Evolutionary conservation across 257 asterid species (phyloP).

Genomic region (Penstemon eatonii): DNA sequence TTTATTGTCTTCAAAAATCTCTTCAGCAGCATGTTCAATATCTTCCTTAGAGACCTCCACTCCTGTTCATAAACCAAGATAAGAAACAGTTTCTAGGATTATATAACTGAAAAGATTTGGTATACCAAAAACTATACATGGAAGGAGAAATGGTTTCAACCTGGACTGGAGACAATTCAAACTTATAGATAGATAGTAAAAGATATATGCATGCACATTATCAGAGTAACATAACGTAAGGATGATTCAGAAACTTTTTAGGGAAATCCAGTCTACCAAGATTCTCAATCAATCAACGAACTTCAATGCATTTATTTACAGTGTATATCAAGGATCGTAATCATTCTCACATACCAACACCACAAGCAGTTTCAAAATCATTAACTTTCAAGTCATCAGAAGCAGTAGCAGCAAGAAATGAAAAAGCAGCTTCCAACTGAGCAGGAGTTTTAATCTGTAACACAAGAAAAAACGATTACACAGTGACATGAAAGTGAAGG

Average conservation of each 20-base stretch:
- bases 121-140: background rate
- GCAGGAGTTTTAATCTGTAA: slow-evolving; percentile 60
- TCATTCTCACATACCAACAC: slow-evolving; percentile 52
- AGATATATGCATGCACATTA: background rate
- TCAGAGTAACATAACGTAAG: background rate
- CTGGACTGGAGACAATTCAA: background rate
- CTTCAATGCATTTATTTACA: too few relatives aligned
- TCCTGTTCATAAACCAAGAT: slow-evolving; percentile 41
- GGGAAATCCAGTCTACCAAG: too few relatives aligned
- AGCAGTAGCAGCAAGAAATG: slow-evolving; percentile 46
- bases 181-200: background rate
- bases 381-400: slow-evolving; percentile 40
- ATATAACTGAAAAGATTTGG: background rate
- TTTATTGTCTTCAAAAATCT: slow-evolving; percentile 68
- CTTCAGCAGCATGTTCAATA: slow-evolving; percentile 56
- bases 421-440: slow-evolving; percentile 65
- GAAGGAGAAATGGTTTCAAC: background rate
- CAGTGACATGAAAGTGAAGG: slow-evolving; percentile 35
- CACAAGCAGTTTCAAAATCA: slow-evolving; percentile 64
- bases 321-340: background rate
- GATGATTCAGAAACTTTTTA: too few relatives aligned
- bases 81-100: slow-evolving; percentile 12
- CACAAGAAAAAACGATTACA: slow-evolving; percentile 28
- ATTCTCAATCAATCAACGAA: too few relatives aligned
- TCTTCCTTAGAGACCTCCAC: slow-evolving; percentile 76